Evolutionary conservation across 2,329 filamentous ascomycete genomes (phyloP).

Genomic region (Colletotrichum sp.): DNA sequence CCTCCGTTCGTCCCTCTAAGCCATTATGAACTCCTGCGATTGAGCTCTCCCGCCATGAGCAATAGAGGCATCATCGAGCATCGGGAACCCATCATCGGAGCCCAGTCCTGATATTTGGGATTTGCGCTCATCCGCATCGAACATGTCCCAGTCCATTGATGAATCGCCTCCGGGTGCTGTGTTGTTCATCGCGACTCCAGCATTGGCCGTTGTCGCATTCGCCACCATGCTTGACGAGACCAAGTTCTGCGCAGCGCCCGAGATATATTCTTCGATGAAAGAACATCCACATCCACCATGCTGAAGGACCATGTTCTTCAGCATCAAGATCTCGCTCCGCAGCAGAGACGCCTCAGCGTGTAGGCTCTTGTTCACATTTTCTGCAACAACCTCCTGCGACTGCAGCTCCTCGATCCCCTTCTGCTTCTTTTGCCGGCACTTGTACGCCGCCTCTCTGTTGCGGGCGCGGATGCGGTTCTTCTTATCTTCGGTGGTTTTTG

Average conservation of each 20-base stretch:
- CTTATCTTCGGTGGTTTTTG: neutral
- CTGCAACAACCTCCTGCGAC: conserved; percentile 23
- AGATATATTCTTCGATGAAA: conserved; percentile 21
- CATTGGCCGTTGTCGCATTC: neutral
- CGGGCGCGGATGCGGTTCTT: conserved; percentile 17
- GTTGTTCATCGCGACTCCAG: neutral
- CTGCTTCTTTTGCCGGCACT: conserved; percentile 21
- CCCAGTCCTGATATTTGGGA: neutral
- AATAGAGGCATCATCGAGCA: neutral
- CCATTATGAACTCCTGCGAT: neutral
- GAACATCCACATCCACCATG: conserved; percentile 18
- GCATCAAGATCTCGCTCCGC: conserved; percentile 15
- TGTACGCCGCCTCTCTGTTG: conserved; percentile 22
- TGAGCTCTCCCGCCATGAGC: neutral
- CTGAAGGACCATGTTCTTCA: conserved; percentile 19
- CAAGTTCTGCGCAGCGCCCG: conserved; percentile 8
- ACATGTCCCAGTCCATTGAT: conserved; percentile 1
- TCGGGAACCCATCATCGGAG: neutral
- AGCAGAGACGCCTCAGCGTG: conserved; percentile 5
- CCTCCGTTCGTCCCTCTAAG: neutral
- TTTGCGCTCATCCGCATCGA: neutral
- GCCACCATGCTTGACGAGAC: neutral
- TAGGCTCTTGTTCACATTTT: conserved; percentile 12
- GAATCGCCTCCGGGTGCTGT: neutral
- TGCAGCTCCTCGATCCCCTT: conserved; percentile 19